A percentile compares a stretch with the other conserved stretches of the same genome.
Conservation (phyloP, 2,329 filamentous ascomycete genomes). For the Hypomyces rosellus region DNA sequence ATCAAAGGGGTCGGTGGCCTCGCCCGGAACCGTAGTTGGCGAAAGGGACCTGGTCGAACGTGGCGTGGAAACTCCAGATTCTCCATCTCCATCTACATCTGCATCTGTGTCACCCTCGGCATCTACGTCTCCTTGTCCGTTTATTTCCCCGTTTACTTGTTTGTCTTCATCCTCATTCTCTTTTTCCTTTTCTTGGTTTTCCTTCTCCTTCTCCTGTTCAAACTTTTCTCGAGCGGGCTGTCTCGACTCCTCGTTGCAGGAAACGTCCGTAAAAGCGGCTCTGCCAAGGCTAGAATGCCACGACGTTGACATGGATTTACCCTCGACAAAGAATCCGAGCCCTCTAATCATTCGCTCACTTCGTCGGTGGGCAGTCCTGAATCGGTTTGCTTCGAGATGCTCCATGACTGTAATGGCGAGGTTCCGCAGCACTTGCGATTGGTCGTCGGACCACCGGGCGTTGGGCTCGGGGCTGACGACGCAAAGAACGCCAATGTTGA, state of each 20-base stretch:
- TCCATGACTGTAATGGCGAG: constrained; percentile 23
- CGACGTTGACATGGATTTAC: constrained; percentile 7
- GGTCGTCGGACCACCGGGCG: constrained; percentile 16
- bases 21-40: not conserved
- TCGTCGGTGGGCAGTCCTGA: constrained; percentile 17
- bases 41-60: not conserved
- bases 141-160: not conserved
- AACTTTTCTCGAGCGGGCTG: not conserved
- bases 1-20: not conserved
- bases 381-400: constrained; percentile 23
- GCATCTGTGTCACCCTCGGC: not conserved
- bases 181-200: not conserved
- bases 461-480: constrained; percentile 14
- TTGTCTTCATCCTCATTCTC: not conserved
- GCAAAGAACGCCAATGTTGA: constrained; percentile 31
- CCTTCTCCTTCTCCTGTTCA: not conserved
- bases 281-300: constrained; percentile 5
- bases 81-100: too few relatives aligned
- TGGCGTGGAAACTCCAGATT: not conserved
- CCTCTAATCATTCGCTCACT: constrained; percentile 29
- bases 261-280: constrained; percentile 5
- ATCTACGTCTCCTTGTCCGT: not conserved
- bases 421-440: constrained; percentile 16
- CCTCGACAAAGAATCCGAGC: constrained; percentile 24
- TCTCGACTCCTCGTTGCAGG: not conserved